phyloP scores from a whole-genome alignment of 441 rosid species.

The Pelargonium cotyledonis region DNA sequence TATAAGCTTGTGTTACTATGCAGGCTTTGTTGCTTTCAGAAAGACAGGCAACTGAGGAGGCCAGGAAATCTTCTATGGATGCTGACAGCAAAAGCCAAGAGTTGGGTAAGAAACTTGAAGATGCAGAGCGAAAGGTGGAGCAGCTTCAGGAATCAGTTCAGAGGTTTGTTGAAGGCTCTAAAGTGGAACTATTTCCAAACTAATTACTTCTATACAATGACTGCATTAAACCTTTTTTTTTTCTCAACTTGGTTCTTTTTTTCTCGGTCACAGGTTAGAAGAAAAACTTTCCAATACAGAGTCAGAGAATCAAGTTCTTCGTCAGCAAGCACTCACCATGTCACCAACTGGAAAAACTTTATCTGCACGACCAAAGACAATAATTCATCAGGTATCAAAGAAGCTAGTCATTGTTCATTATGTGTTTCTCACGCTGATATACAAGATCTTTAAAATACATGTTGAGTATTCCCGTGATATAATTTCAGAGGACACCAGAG shows the following conservation, averaged over 20 bases:
- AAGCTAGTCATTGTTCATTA: slow-evolving; percentile 9
- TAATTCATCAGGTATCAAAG: slow-evolving; percentile 58
- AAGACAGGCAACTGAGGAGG: slow-evolving; percentile 57
- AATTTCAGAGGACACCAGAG: slow-evolving; percentile 79
- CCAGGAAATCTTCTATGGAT: slow-evolving; percentile 48
- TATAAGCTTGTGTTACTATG: slow-evolving; percentile 21
- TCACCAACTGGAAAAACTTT: slow-evolving; percentile 89
- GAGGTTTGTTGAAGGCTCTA: slow-evolving; percentile 51
- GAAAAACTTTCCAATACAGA: slow-evolving; percentile 95
- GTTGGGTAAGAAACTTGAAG: slow-evolving; percentile 73
- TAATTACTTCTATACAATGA: not conserved
- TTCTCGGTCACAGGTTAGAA: slow-evolving; percentile 58
- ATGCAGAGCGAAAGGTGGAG: slow-evolving; percentile 61
- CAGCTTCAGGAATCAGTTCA: slow-evolving; percentile 97
- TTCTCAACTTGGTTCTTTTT: slow-evolving; percentile 19
- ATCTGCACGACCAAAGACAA: slow-evolving; percentile 60
- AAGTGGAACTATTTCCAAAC: not conserved
- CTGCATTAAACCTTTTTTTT: not conserved
- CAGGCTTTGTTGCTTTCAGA: slow-evolving; percentile 74
- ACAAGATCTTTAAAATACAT: slow-evolving; percentile 24
- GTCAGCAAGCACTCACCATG: slow-evolving; percentile 93
- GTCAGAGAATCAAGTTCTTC: slow-evolving; percentile 98
- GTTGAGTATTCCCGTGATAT: slow-evolving; percentile 19
- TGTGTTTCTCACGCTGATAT: slow-evolving; percentile 9
- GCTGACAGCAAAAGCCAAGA: slow-evolving; percentile 68